Evolutionary conservation across 371 early-diverging fungal genomes (phyloP), one percentile per base, ranked within the genome.

Genomic region (Zychaea mexicana): DNA sequence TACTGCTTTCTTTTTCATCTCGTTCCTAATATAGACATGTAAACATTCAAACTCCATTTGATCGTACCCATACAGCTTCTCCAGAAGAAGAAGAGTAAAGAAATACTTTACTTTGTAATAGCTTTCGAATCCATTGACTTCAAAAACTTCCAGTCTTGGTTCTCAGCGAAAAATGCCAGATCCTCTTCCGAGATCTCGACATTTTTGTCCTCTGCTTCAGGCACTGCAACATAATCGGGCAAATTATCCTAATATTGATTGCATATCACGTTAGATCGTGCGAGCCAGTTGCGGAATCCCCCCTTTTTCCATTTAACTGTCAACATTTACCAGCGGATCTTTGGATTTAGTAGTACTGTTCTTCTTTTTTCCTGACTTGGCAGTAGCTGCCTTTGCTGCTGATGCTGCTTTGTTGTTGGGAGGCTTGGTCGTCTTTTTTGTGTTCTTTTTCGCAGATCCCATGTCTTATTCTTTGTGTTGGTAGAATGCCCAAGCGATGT

Each of bases 171-270:
- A 59, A 87, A 89, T 61, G 83, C 86, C 26, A 88, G 74, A 72
- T 88, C 89, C 15, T 88, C 87, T n/a, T 86, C 87, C 19, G 87
- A 86, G 60, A 89, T 66, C 15, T 74, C 85, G 26, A 82, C 61
- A 46, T 88, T 85, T 1, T 76, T 74, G 2, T 71, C 75, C 0
- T 69, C 72, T 3, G 62, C 69, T 12, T 57, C 32, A 24, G 64
- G 64, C 8, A 64, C 57, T 30, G 57, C 36, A 22, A 64, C 57
- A 47, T 53, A 62, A 28, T 52, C 62, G 19, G 61, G 61, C 6
- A 60, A 31, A 19, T 60, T 52, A 30, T 60, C 47, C 47, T 49
- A 52, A 31, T 36, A 7, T 7, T 22, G n/a, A 0, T 5, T 4
- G 3, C 4, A 24, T 49, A 21, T 10, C n/a, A 2, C 2, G 21